A percentile compares a stretch with the other conserved stretches of the same genome.
These are phyloP conservation scores for Byssoonygena ceratinophila DNA, from an alignment of 2,329 filamentous ascomycete genomes.

Conservation along the genomic window DNA sequence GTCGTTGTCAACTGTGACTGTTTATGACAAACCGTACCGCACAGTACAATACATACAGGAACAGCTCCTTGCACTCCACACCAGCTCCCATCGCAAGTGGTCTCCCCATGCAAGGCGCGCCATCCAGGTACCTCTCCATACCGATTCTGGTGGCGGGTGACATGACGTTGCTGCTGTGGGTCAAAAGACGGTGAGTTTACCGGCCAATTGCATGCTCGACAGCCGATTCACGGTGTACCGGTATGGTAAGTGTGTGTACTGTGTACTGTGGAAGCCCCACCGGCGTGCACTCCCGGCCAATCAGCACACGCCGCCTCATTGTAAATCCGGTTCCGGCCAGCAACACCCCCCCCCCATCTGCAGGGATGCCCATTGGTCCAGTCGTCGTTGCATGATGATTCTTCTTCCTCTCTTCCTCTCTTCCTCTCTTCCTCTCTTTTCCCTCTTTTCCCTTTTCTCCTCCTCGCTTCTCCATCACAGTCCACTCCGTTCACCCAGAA, in stretches of 20 bases:
- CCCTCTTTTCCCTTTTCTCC: constrained; percentile 16
- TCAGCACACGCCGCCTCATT: neutral
- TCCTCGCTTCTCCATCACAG: constrained; percentile 17
- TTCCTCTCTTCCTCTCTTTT: no score
- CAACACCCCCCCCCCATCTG: no score
- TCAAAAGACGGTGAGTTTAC: constrained; percentile 15
- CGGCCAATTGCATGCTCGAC: constrained; percentile 2
- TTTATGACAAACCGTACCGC: no score
- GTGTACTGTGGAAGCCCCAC: neutral
- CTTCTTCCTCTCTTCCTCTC: constrained; percentile 14
- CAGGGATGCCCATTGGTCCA: neutral
- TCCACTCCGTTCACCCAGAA: constrained; percentile 3
- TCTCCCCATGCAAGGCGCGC: no score
- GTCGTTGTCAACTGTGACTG: no score
- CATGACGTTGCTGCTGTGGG: neutral
- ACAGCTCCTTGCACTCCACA: constrained; percentile 11
- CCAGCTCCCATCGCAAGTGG: no score
- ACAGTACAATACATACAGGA: neutral
- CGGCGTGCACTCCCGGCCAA: neutral
- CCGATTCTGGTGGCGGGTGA: constrained; percentile 1
- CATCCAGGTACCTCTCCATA: neutral
- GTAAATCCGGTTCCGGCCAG: constrained; percentile 2
- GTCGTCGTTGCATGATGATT: neutral
- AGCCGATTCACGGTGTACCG: neutral
- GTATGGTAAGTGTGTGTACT: constrained; percentile 5